Evolutionary conservation across 805 yeast species (phyloP).

Genomic region (Barnettozyma californica): DNA sequence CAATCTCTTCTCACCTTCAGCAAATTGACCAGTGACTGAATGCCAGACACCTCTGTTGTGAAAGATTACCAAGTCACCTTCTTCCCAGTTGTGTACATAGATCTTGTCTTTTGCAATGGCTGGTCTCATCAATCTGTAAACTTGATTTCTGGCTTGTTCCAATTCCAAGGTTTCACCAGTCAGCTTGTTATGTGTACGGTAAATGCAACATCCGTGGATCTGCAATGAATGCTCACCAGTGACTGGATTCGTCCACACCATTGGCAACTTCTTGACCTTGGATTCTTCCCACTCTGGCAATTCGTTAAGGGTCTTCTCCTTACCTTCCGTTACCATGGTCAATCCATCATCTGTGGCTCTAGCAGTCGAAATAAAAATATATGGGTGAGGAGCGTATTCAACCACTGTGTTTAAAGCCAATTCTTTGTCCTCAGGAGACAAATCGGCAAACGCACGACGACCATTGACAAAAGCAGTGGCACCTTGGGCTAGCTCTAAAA

Average conservation of each 20-base stretch:
- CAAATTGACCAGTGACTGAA: slow-evolving; percentile 86
- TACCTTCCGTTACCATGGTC: slow-evolving; percentile 77
- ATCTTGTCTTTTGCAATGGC: slow-evolving; percentile 70
- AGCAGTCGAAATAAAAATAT: slow-evolving; percentile 76
- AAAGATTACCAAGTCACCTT: slow-evolving; percentile 83
- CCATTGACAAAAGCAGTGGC: slow-evolving; percentile 90
- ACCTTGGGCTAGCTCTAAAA: slow-evolving; percentile 66
- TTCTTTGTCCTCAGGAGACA: slow-evolving; percentile 66
- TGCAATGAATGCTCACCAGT: slow-evolving; percentile 80
- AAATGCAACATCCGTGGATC: slow-evolving; percentile 84
- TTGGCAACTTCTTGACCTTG: slow-evolving; percentile 71
- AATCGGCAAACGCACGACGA: slow-evolving; percentile 63
- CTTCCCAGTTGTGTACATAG: slow-evolving; percentile 77
- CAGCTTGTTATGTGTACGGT: slow-evolving; percentile 47
- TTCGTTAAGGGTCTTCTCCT: slow-evolving; percentile 59
- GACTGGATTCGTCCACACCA: slow-evolving; percentile 90
- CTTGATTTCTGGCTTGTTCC: slow-evolving; percentile 67
- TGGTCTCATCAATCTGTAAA: slow-evolving; percentile 77
- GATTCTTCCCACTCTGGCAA: slow-evolving; percentile 81
- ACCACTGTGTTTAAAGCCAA: slow-evolving; percentile 75
- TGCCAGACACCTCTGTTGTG: slow-evolving; percentile 90
- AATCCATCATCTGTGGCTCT: slow-evolving; percentile 82
- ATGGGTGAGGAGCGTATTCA: slow-evolving; percentile 90
- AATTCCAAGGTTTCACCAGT: slow-evolving; percentile 59
- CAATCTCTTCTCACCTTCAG: slow-evolving; percentile 68